A percentile compares a stretch with the other conserved stretches of the same genome.
Conservation (phyloP, 2,329 filamentous ascomycete genomes). For the Leptographium wingfieldii region DNA sequence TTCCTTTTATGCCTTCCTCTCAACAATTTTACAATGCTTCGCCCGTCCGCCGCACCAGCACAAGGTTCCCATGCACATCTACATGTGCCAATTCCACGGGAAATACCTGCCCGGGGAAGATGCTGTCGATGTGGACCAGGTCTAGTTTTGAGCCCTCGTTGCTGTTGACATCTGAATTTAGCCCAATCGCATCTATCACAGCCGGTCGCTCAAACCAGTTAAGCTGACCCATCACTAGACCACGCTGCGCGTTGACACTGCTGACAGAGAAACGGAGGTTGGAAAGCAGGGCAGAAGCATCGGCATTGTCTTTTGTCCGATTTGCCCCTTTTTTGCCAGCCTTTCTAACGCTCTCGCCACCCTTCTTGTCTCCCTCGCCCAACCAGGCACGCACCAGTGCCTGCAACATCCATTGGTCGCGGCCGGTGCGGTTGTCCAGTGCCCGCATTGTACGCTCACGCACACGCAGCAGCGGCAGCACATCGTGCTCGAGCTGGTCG, state of each 20-base stretch:
- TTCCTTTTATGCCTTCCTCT: not conserved
- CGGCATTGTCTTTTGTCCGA: not conserved
- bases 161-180: constrained; percentile 15
- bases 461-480: constrained; percentile 37
- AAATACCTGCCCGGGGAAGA: constrained; percentile 38
- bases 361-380: constrained; percentile 15
- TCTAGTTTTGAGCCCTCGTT: not conserved
- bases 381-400: constrained; percentile 48
- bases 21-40: not conserved
- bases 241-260: constrained; percentile 19
- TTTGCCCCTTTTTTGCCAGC: not conserved
- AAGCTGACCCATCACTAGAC: constrained; percentile 27
- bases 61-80: constrained; percentile 32
- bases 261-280: constrained; percentile 36
- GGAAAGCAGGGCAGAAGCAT: constrained; percentile 23
- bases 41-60: constrained; percentile 26
- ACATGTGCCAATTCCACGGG: constrained; percentile 42
- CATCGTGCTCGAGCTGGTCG: constrained; percentile 25
- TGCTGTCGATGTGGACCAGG: constrained; percentile 22
- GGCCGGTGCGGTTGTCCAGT: constrained; percentile 30
- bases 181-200: constrained; percentile 23
- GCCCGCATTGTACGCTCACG: constrained; percentile 37
- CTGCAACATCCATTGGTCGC: constrained; percentile 43
- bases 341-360: not conserved
- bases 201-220: constrained; percentile 38